These are phyloP conservation scores for Trichoderma sp. DNA, from an alignment of 2,329 filamentous ascomycete genomes.

Conservation along the genomic window DNA sequence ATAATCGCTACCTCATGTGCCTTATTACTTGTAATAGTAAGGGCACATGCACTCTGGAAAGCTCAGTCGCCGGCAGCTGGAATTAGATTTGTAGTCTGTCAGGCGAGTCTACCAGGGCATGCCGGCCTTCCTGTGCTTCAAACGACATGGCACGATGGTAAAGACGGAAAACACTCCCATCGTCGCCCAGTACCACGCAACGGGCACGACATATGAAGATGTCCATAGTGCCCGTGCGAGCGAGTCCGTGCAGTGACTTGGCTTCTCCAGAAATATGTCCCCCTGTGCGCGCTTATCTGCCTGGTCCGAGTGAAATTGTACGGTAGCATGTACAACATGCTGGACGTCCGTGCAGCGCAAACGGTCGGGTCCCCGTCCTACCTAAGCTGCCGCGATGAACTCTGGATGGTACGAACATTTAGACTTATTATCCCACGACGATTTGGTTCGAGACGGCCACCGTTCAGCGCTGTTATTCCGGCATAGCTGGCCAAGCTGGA, in stretches of 20 bases:
- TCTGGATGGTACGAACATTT: slow-evolving; percentile 24
- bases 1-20: not conserved
- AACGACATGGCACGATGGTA: not conserved
- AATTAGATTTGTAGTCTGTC: not conserved
- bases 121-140: not conserved
- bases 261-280: not conserved
- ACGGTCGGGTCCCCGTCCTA: not conserved
- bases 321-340: slow-evolving; percentile 1
- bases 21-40: not conserved
- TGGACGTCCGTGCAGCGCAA: slow-evolving; percentile 9
- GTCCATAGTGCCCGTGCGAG: not conserved
- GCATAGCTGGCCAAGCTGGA: not conserved
- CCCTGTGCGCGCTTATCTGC: slow-evolving; percentile 24
- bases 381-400: slow-evolving; percentile 14
- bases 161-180: too few relatives aligned
- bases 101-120: not conserved
- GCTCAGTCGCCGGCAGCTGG: slow-evolving; percentile 13
- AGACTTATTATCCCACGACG: slow-evolving; percentile 18
- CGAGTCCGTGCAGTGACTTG: too few relatives aligned
- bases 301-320: not conserved
- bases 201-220: not conserved
- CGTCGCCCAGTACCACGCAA: too few relatives aligned
- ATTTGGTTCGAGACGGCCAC: slow-evolving; percentile 25
- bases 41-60: not conserved
- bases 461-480: slow-evolving; percentile 13